Percentiles rank a stretch among this genome's conserved stretches.
Evolutionary conservation across 2,329 filamentous ascomycete genomes (phyloP).

Genomic region (Thelonectria rubi): DNA sequence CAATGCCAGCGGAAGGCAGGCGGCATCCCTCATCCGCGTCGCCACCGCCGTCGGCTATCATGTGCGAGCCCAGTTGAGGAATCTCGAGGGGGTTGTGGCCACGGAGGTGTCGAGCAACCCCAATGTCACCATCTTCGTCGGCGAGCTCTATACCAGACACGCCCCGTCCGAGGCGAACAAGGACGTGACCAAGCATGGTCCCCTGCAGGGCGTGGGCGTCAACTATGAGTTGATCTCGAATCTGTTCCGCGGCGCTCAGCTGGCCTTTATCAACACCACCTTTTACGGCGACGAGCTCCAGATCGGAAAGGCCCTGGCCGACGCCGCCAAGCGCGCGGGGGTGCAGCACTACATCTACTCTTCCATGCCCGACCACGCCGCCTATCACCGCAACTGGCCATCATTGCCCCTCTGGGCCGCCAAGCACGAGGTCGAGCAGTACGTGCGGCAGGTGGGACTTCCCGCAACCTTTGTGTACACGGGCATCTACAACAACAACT

Average conservation of each 20-base stretch:
- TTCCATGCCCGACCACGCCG: conserved; percentile 93
- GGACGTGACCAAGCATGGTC: conserved; percentile 75
- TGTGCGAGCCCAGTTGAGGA: conserved; percentile 91
- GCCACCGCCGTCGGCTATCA: conserved; percentile 93
- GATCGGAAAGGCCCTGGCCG: conserved; percentile 87
- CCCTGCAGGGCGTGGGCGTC: conserved; percentile 70
- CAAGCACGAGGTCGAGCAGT: conserved; percentile 93
- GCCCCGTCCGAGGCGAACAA: conserved; percentile 59
- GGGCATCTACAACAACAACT: conserved; percentile 99
- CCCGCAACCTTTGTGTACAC: conserved; percentile 94
- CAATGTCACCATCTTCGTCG: conserved; percentile 74
- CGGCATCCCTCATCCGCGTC: conserved; percentile 92
- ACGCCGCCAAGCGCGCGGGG: conserved; percentile 84
- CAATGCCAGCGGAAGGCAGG: conserved; percentile 95
- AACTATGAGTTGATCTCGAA: conserved; percentile 77
- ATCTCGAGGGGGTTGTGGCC: conserved; percentile 86
- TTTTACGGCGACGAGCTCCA: conserved; percentile 95
- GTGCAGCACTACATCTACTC: conserved; percentile 95
- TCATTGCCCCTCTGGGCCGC: conserved; percentile 89
- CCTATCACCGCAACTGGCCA: conserved; percentile 80
- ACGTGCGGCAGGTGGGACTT: conserved; percentile 82
- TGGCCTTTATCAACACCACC: conserved; percentile 97
- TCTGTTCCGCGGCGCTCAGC: conserved; percentile 83
- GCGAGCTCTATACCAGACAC: conserved; percentile 69
- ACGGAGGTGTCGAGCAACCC: conserved; percentile 84